These are phyloP conservation scores for Fragaria vesca DNA, from an alignment of 306 rosid genomes.

Conservation along the genomic window DNA sequence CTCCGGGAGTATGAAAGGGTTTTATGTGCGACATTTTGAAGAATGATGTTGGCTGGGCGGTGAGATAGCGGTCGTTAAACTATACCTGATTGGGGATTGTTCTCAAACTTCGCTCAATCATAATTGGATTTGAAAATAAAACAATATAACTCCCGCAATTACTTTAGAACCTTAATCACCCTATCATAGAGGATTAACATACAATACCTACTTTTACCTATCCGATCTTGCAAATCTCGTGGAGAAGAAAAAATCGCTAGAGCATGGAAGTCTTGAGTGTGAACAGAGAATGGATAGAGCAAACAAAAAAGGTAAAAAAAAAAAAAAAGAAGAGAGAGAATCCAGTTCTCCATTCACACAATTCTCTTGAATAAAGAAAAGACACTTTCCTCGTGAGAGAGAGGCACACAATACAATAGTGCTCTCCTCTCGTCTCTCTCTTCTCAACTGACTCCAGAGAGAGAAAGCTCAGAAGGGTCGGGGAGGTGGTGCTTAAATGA, in stretches of 20 bases:
- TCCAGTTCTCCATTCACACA: conserved; percentile 20
- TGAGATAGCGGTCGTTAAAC: no score
- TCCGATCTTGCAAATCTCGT: not conserved
- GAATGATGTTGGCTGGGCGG: no score
- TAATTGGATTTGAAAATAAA: no score
- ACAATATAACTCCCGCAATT: no score
- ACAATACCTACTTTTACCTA: not conserved
- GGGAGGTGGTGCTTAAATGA: conserved; percentile 31
- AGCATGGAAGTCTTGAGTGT: not conserved
- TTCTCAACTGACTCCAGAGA: not conserved
- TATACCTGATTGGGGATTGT: no score
- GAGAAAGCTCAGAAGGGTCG: not conserved
- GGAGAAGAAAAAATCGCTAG: not conserved
- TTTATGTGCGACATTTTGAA: no score
- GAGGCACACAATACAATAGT: not conserved
- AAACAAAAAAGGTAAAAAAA: not conserved
- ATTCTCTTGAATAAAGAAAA: conserved; percentile 28
- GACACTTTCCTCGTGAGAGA: conserved; percentile 35
- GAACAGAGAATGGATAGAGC: not conserved
- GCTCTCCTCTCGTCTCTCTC: not conserved
- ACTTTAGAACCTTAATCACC: not conserved
- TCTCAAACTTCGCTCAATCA: no score
- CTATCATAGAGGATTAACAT: not conserved
- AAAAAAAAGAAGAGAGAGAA: not conserved
- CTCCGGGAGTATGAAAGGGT: no score